phyloP scores from a whole-genome alignment of 2,329 filamentous ascomycete species.

The Septoria petroselini region DNA sequence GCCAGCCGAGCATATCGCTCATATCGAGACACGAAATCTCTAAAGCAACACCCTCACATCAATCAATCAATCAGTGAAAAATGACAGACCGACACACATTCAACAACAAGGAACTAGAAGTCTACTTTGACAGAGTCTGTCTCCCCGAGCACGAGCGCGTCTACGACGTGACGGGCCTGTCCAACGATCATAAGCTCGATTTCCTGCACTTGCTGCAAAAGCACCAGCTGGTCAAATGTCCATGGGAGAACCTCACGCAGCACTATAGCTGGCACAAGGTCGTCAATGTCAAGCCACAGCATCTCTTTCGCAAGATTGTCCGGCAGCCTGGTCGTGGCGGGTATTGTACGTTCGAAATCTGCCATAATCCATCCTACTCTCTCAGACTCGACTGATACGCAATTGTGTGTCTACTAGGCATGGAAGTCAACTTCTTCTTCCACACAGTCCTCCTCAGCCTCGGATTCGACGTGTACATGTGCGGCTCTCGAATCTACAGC shows the following conservation, averaged over 20 bases:
- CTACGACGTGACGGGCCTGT: constrained; percentile 21
- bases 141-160: constrained; percentile 26
- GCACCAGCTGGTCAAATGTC: constrained; percentile 49
- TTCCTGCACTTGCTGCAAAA: constrained; percentile 31
- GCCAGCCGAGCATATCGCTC: no score
- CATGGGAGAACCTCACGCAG: constrained; percentile 57
- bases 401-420: constrained; percentile 52
- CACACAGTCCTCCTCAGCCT: constrained; percentile 51
- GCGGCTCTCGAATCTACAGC: constrained; percentile 41
- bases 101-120: constrained; percentile 24
- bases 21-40: no score
- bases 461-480: constrained; percentile 47
- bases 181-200: constrained; percentile 22
- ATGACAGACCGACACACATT: constrained; percentile 17
- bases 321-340: constrained; percentile 49
- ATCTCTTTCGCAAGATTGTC: constrained; percentile 55
- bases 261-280: constrained; percentile 52
- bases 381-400: background rate
- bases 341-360: constrained; percentile 7
- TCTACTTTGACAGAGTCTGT: constrained; percentile 33
- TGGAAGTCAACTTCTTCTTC: constrained; percentile 58
- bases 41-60: background rate
- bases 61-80: background rate
- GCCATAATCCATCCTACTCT: background rate
- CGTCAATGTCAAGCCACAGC: constrained; percentile 50